Evolutionary conservation across 1,284 basidiomycete genomes (phyloP).

Genomic region (Irpex sp.): DNA sequence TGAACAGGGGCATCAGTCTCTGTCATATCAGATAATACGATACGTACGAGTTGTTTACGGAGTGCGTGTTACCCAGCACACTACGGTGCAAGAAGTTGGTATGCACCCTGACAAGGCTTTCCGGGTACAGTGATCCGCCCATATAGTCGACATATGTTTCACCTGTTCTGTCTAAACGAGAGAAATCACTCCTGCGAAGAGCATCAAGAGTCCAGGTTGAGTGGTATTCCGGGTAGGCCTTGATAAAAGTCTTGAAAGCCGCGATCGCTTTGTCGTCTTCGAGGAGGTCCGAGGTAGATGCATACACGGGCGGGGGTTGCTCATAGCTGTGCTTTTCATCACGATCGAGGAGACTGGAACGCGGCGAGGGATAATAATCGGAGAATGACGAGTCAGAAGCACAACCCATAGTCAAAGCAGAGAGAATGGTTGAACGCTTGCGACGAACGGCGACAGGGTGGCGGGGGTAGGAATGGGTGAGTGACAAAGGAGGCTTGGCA

Average conservation of each 20-base stretch:
- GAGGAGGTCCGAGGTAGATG: slow-evolving; percentile 25
- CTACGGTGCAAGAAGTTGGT: slow-evolving; percentile 60
- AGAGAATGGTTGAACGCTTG: slow-evolving; percentile 26
- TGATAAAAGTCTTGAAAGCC: slow-evolving; percentile 35
- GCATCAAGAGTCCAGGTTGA: slow-evolving; percentile 53
- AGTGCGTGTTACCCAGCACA: slow-evolving; percentile 80
- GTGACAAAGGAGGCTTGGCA: slow-evolving; percentile 1
- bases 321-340: slow-evolving; percentile 27
- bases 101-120: slow-evolving; percentile 66
- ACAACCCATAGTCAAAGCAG: slow-evolving; percentile 28
- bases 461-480: neutral
- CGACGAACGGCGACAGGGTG: slow-evolving; percentile 11
- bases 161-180: slow-evolving; percentile 53
- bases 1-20: slow-evolving; percentile 8
- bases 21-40: neutral
- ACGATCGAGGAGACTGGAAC: slow-evolving; percentile 15
- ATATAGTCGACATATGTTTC: slow-evolving; percentile 83
- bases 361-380: slow-evolving; percentile 17
- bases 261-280: slow-evolving; percentile 20
- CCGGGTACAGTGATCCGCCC: slow-evolving; percentile 75
- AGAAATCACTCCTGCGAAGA: slow-evolving; percentile 66
- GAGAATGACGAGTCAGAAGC: slow-evolving; percentile 15
- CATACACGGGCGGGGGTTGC: slow-evolving; percentile 27
- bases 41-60: slow-evolving; percentile 68
- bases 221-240: slow-evolving; percentile 35